Evolutionary conservation across 2,329 filamentous ascomycete species (phyloP), one percentile per base, ranked within the genome.

Genomic region (Calonectria ilicicola): DNA sequence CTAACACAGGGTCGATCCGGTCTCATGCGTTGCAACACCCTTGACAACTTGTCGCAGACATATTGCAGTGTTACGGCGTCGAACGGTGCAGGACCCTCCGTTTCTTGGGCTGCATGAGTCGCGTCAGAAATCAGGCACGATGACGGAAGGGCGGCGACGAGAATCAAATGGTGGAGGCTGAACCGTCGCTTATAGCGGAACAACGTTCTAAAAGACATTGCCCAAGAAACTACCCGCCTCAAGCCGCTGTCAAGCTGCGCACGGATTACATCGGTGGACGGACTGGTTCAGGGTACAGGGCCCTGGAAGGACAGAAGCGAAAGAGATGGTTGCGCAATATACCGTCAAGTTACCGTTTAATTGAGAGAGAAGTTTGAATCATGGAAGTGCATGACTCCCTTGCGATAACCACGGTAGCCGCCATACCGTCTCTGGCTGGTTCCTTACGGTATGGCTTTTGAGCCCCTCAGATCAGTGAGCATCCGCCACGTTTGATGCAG

Each of bases 401-500:
- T 73, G 70, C 27, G 70, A 74, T 67, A 58, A 62, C 71, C 72
- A 65, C 60, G 70, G 44, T 47, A 23, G 44, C 44, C n/a, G n/a
- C 44, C 44, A 23, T 68, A 49, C 58, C 56, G 51, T 68, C 46
- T 64, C 23, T 49, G 67, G 67, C 70, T 65, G 63, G 47, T 67
- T 74, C 66, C 65, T 77, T 47, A 77, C 60, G 68, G 53, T 56
- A 46, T 70, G 29, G 44, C 26, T 29, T 49, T 38, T 23, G 32
- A 46, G 23, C 35, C 26, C 69, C 69, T 75, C 64, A 78, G 53
- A 71, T 80, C 77, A 80, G 72, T 80, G 51, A 80, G 73, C 75
- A 73, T 69, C 70, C 75, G 78, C 78, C 78, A 80, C 78, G 78
- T 80, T 77, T 60, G 69, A 80, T 75, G 78, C 78, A 80, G 78